A percentile compares a stretch with the other conserved stretches of the same genome.
phyloP scores from a whole-genome alignment of 129 eudicot species.

The Rutidosis leptorrhynchoides region DNA sequence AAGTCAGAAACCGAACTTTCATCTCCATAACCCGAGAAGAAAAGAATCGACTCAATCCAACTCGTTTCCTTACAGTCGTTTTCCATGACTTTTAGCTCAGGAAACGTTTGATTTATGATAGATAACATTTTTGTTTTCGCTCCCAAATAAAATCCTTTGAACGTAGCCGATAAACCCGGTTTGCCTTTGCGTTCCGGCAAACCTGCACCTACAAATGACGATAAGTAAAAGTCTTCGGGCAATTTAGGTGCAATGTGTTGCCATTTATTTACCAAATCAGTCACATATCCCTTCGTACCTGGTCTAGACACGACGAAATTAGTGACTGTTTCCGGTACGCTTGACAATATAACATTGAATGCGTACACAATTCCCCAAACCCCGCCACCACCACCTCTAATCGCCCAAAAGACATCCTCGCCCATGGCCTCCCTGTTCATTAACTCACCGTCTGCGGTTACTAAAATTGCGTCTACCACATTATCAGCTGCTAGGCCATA shows the following conservation, averaged over 20 bases:
- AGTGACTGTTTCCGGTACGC: constrained; percentile 60
- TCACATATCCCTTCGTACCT: constrained; percentile 31
- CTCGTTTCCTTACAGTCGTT: constrained; percentile 55
- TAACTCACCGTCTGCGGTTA: constrained; percentile 52
- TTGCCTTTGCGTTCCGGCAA: constrained; percentile 31
- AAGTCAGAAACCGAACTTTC: constrained; percentile 31
- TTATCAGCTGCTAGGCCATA: constrained; percentile 81
- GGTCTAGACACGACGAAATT: constrained; percentile 49
- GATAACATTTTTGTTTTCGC: constrained; percentile 37
- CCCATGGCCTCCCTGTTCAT: constrained; percentile 67
- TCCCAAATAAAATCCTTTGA: constrained; percentile 63
- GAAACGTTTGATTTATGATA: constrained; percentile 34
- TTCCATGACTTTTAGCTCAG: constrained; percentile 43
- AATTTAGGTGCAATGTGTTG: constrained; percentile 56
- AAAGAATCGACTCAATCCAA: constrained; percentile 76
- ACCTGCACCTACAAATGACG: constrained; percentile 45
- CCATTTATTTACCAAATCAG: constrained; percentile 55
- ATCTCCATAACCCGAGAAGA: constrained; percentile 49
- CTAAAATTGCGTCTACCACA: constrained; percentile 58
- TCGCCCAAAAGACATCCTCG: constrained; percentile 91
- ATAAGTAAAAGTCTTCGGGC: constrained; percentile 42
- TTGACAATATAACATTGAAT: constrained; percentile 53
- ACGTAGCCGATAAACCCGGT: constrained; percentile 41
- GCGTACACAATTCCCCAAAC: constrained; percentile 63
- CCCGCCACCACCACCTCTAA: constrained; percentile 89